Evolutionary conservation across 2,329 filamentous ascomycete species (phyloP).

Genomic region (Alternaria rosae): DNA sequence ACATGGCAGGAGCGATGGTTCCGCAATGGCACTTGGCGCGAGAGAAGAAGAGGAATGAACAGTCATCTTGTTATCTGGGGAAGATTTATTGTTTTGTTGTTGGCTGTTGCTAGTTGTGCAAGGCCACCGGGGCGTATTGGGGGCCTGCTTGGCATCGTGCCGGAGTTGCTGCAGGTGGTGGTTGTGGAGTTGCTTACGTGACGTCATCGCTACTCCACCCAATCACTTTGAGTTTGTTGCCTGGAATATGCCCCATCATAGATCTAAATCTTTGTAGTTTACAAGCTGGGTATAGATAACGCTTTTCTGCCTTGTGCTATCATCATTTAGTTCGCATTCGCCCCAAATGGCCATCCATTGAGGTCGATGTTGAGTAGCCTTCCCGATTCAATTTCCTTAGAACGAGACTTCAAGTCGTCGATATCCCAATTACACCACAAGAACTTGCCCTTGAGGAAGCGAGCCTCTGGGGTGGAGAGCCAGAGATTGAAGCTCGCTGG

Average conservation of each 20-base stretch:
- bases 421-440: constrained; percentile 44
- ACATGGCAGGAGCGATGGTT: background rate
- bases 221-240: background rate
- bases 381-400: constrained; percentile 33
- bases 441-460: constrained; percentile 29
- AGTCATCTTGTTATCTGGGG: background rate
- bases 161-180: too few relatives aligned
- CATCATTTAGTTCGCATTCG: background rate
- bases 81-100: background rate
- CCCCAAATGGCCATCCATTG: constrained; percentile 23
- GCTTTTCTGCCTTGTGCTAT: background rate
- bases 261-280: background rate
- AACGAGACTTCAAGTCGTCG: constrained; percentile 35
- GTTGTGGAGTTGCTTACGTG: background rate
- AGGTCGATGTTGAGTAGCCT: constrained; percentile 34
- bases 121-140: background rate
- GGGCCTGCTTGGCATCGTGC: background rate
- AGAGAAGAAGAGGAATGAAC: background rate
- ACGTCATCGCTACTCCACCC: background rate
- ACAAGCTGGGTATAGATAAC: background rate
- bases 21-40: background rate
- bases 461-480: constrained; percentile 36
- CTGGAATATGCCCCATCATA: background rate
- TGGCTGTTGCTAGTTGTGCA: background rate
- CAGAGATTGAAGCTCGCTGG: constrained; percentile 35